Conservation (phyloP, 108 stramenopile species). For the Pseudonitzschia multiseries region DNA sequence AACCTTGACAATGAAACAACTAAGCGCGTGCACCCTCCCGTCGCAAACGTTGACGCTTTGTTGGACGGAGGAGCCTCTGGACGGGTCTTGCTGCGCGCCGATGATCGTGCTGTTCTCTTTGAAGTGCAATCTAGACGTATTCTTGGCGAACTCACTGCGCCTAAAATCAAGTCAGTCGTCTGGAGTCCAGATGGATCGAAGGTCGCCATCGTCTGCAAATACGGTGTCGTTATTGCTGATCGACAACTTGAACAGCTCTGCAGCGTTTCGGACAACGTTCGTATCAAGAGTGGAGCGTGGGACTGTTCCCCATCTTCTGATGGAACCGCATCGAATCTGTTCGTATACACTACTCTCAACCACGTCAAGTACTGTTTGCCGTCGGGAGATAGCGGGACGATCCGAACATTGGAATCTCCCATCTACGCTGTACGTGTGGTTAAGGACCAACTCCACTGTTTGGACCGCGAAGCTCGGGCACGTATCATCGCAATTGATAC, state of each 20-base stretch:
- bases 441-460: constrained; percentile 89
- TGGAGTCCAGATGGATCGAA: constrained; percentile 95
- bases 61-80: constrained; percentile 94
- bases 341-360: constrained; percentile 96
- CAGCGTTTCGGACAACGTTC: constrained; percentile 93
- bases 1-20: constrained; percentile 96
- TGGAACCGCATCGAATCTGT: constrained; percentile 80
- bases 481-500: constrained; percentile 90
- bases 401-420: constrained; percentile 94
- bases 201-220: constrained; percentile 94
- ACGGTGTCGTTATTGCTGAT: constrained; percentile 92
- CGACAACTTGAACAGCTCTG: constrained; percentile 95
- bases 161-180: constrained; percentile 93
- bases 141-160: constrained; percentile 92
- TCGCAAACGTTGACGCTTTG: constrained; percentile 89
- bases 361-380: constrained; percentile 98
- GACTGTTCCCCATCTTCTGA: constrained; percentile 79
- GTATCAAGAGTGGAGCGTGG: constrained; percentile 97
- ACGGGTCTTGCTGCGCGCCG: constrained; percentile 90
- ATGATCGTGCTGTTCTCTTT: constrained; percentile 95
- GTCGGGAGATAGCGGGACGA: constrained; percentile 95
- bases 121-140: constrained; percentile 96
- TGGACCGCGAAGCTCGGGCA: constrained; percentile 95
- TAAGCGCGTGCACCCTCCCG: constrained; percentile 89
- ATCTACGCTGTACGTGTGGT: constrained; percentile 91